Conservation (phyloP, 192 early-diverging fungal genomes). For the Coemansia sp. region DNA sequence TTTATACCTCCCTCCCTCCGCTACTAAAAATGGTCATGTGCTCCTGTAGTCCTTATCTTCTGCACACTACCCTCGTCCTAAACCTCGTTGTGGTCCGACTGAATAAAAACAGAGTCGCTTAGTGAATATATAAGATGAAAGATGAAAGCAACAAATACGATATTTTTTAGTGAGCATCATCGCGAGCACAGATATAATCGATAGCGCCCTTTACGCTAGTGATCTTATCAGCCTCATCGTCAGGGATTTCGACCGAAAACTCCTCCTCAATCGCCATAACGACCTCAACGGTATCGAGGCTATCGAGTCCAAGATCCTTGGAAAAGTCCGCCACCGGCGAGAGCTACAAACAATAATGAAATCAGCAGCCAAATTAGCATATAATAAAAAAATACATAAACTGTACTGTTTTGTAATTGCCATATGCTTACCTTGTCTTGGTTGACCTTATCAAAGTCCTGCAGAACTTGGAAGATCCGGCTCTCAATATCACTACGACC, state of each 20-base stretch:
- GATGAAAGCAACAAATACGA: no score
- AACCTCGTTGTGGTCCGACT: no score
- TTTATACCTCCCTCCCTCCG: neutral
- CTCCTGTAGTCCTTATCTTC: neutral
- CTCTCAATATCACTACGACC: constrained; percentile 73
- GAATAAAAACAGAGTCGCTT: neutral
- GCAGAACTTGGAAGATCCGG: constrained; percentile 85
- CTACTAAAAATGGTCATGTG: neutral
- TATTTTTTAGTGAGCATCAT: constrained; percentile 68
- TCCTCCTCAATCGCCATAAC: constrained; percentile 99
- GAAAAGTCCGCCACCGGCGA: constrained; percentile 82
- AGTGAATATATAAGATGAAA: neutral
- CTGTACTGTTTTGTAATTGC: neutral
- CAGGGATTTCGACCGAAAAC: constrained; percentile 97
- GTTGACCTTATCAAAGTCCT: constrained; percentile 97
- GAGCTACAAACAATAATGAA: constrained; percentile 59
- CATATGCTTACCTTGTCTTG: constrained; percentile 73
- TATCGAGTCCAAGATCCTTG: constrained; percentile 94
- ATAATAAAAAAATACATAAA: neutral
- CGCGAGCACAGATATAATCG: constrained; percentile 73
- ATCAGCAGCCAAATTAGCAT: neutral
- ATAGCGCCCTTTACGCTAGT: constrained; percentile 85
- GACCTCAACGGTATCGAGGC: constrained; percentile 96
- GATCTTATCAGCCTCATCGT: constrained; percentile 97
- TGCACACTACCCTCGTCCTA: no score